Percentiles rank a stretch among this genome's conserved stretches.
These are phyloP conservation scores for Penicillium sp. DNA, from an alignment of 2,329 filamentous ascomycete genomes.

Conservation along the genomic window DNA sequence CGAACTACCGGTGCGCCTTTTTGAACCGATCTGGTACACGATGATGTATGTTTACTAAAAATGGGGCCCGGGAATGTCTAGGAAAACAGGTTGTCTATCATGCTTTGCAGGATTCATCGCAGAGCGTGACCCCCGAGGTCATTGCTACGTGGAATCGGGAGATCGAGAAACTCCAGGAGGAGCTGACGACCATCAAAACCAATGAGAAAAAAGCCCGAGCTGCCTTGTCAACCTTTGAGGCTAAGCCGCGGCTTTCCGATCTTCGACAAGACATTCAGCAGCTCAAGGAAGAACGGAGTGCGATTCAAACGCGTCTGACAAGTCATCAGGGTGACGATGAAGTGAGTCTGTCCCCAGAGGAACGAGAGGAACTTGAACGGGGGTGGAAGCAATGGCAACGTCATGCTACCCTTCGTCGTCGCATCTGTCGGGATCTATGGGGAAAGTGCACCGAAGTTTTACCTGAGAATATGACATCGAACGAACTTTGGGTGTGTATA, in stretches of 20 bases:
- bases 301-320: conserved; percentile 43
- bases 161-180: conserved; percentile 48
- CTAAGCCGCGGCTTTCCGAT: conserved; percentile 53
- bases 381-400: conserved; percentile 50
- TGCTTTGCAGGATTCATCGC: conserved; percentile 52
- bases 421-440: conserved; percentile 56
- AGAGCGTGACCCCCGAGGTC: conserved; percentile 50
- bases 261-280: conserved; percentile 46
- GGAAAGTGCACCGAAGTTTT: conserved; percentile 48
- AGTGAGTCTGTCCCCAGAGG: conserved; percentile 48
- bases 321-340: conserved; percentile 43
- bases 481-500: conserved; percentile 51
- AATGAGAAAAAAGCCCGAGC: conserved; percentile 53
- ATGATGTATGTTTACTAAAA: background rate
- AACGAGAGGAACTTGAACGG: conserved; percentile 48
- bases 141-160: conserved; percentile 52
- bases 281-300: conserved; percentile 48
- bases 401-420: conserved; percentile 44
- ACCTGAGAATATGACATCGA: conserved; percentile 48
- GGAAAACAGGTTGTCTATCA: conserved; percentile 66
- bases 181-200: conserved; percentile 46
- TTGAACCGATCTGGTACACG: conserved; percentile 6
- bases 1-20: conserved; percentile 49
- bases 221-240: conserved; percentile 48
- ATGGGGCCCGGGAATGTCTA: conserved; percentile 22